A percentile compares a stretch with the other conserved stretches of the same genome.
Conservation (phyloP, 805 yeast genomes). For the Saccharomycopsis olivae region DNA sequence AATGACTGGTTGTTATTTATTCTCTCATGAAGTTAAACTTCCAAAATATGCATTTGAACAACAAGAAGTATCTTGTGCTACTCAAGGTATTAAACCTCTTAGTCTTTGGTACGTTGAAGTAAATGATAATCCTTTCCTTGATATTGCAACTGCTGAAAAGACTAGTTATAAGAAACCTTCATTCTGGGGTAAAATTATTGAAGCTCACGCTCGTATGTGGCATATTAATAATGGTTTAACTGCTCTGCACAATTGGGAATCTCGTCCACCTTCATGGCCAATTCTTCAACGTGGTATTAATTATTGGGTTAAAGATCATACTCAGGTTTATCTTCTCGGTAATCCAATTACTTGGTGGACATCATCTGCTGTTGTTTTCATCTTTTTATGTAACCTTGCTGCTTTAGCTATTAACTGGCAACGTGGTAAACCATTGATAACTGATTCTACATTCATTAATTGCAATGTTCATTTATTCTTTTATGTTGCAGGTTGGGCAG, state of each 20-base stretch:
- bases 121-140: slow-evolving; percentile 42
- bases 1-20: slow-evolving; percentile 66
- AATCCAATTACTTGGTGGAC: slow-evolving; percentile 79
- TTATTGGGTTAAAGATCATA: slow-evolving; percentile 57
- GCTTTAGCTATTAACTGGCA: slow-evolving; percentile 54
- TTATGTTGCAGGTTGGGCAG: slow-evolving; percentile 66
- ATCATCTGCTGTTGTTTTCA: slow-evolving; percentile 39
- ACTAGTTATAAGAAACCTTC: slow-evolving; percentile 43
- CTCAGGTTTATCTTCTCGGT: slow-evolving; percentile 63
- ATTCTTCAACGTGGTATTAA: slow-evolving; percentile 66
- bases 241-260: slow-evolving; percentile 60
- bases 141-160: slow-evolving; percentile 33
- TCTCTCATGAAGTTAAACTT: slow-evolving; percentile 63
- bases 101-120: slow-evolving; percentile 68
- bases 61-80: slow-evolving; percentile 76
- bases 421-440: slow-evolving; percentile 38
- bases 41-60: slow-evolving; percentile 82
- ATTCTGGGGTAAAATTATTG: slow-evolving; percentile 50
- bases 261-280: slow-evolving; percentile 69
- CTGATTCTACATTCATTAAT: slow-evolving; percentile 46
- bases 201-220: slow-evolving; percentile 71
- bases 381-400: slow-evolving; percentile 33
- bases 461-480: slow-evolving; percentile 54
- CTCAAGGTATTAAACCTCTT: slow-evolving; percentile 50
- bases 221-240: slow-evolving; percentile 59